These are phyloP conservation scores for Nakataea oryzae DNA, from an alignment of 2,329 filamentous ascomycete species.

Conservation along the genomic window DNA sequence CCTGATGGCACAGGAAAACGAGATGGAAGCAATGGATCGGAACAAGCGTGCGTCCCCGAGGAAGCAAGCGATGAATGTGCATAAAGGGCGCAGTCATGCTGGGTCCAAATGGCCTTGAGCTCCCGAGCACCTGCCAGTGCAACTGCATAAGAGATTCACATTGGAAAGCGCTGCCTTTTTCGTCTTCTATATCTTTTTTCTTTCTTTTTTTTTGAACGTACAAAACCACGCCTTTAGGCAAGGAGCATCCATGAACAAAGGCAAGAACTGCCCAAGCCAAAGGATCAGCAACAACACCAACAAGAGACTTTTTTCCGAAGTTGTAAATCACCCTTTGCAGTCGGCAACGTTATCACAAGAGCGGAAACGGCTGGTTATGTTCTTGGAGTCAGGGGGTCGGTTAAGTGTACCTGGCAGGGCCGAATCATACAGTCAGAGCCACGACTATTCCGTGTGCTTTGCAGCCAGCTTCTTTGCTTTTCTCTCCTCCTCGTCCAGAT, in stretches of 20 bases:
- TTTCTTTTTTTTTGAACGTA: no score
- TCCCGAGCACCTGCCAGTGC: background rate
- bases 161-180: no score
- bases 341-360: background rate
- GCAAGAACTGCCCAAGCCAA: no score
- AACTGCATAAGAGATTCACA: background rate
- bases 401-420: background rate
- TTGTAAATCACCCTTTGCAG: background rate
- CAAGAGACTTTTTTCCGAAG: background rate
- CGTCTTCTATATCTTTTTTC: no score
- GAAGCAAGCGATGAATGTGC: background rate
- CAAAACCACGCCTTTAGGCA: no score
- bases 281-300: no score
- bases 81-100: background rate
- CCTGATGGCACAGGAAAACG: no score
- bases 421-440: background rate
- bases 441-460: slow-evolving; percentile 17
- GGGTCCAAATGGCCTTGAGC: no score
- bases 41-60: background rate
- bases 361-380: background rate
- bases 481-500: slow-evolving; percentile 43
- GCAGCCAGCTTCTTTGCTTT: slow-evolving; percentile 37
- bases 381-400: background rate
- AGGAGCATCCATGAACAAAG: no score
- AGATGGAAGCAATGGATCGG: no score